These are phyloP conservation scores for Pichia inconspicua DNA, from an alignment of 1,139 yeast species.

Conservation along the genomic window DNA sequence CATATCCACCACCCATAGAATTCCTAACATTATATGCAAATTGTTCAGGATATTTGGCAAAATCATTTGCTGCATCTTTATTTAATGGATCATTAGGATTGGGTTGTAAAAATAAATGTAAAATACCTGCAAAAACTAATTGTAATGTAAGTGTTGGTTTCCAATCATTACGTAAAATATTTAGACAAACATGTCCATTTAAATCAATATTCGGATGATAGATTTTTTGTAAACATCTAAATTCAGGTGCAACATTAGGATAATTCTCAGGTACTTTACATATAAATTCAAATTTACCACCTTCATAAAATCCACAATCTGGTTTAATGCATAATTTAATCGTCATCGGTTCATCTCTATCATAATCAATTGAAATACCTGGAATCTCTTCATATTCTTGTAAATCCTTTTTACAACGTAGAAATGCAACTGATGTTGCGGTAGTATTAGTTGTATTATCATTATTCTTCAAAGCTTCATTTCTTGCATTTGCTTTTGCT, in stretches of 20 bases:
- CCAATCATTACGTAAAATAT: slow-evolving; percentile 93
- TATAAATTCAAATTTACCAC: slow-evolving; percentile 62
- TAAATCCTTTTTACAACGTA: slow-evolving; percentile 26
- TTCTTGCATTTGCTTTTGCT: slow-evolving; percentile 16
- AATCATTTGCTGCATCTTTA: slow-evolving; percentile 75
- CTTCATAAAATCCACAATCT: slow-evolving; percentile 68
- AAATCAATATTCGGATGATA: slow-evolving; percentile 92
- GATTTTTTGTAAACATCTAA: slow-evolving; percentile 59
- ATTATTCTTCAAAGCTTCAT: not conserved
- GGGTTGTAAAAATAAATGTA: slow-evolving; percentile 82
- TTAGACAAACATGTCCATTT: slow-evolving; percentile 86
- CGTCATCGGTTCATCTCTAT: slow-evolving; percentile 35
- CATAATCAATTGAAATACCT: slow-evolving; percentile 11
- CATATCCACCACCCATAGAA: slow-evolving; percentile 67
- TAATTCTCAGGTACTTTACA: slow-evolving; percentile 62
- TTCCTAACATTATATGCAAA: slow-evolving; percentile 54
- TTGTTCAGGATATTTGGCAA: slow-evolving; percentile 47
- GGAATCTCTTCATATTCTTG: slow-evolving; percentile 26
- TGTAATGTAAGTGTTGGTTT: slow-evolving; percentile 83
- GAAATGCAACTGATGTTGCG: slow-evolving; percentile 21
- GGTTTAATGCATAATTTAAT: slow-evolving; percentile 60
- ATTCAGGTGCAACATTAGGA: slow-evolving; percentile 92
- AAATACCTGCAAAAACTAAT: slow-evolving; percentile 75
- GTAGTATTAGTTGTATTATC: slow-evolving; percentile 4
- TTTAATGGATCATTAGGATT: slow-evolving; percentile 90